phyloP scores from a whole-genome alignment of 371 early-diverging fungal genomes.

The Synchytrium microbalum region DNA sequence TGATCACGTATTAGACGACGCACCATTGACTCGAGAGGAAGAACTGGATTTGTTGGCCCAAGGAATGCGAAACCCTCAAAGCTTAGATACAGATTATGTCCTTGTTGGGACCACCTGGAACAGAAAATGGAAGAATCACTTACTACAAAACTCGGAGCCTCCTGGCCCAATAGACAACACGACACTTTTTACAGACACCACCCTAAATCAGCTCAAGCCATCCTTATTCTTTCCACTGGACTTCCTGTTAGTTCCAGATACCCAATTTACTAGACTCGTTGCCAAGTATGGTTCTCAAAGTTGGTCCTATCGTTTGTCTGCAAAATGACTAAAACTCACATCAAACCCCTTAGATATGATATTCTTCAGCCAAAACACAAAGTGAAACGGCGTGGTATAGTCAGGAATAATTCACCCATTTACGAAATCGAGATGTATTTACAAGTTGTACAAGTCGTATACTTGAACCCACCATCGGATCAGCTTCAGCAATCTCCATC shows the following conservation, averaged over 20 bases:
- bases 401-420: background rate
- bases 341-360: too few species aligned
- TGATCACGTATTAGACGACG: background rate
- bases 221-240: background rate
- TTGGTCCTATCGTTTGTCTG: too few species aligned
- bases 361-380: background rate
- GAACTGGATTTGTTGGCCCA: background rate
- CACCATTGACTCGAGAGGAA: background rate
- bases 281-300: background rate
- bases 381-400: background rate
- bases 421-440: background rate
- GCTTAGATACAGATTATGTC: background rate
- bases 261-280: background rate
- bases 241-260: background rate
- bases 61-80: background rate
- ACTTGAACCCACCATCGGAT: background rate
- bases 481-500: background rate
- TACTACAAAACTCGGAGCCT: background rate
- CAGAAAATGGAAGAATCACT: background rate
- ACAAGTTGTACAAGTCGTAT: background rate
- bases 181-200: background rate
- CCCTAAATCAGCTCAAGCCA: background rate
- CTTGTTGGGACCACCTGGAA: background rate
- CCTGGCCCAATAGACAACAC: slow-evolving; percentile 4
- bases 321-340: too few species aligned